Percentiles rank a stretch among this genome's conserved stretches.
phyloP scores from a whole-genome alignment of 2,329 filamentous ascomycete species.

The Pestalotiopsis sp. region DNA sequence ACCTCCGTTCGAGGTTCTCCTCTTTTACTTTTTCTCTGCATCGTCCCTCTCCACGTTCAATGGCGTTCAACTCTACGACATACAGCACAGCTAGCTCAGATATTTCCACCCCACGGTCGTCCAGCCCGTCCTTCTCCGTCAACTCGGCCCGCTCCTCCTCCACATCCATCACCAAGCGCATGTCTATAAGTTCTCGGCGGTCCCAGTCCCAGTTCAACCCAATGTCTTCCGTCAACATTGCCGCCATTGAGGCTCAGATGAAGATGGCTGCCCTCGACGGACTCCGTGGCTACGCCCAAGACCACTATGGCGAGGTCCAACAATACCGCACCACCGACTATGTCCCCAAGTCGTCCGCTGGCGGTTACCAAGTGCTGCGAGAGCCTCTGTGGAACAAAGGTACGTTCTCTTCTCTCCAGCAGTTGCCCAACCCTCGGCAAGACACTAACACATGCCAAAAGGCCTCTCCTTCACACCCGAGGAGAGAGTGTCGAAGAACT shows the following conservation, averaged over 20 bases:
- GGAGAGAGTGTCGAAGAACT: slow-evolving; percentile 65
- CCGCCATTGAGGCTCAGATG: slow-evolving; percentile 61
- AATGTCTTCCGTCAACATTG: slow-evolving; percentile 58
- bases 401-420: slow-evolving; percentile 34
- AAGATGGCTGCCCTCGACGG: slow-evolving; percentile 63
- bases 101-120: slow-evolving; percentile 57
- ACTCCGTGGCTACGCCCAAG: slow-evolving; percentile 61
- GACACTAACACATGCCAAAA: slow-evolving; percentile 29
- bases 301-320: slow-evolving; percentile 57
- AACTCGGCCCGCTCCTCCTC: slow-evolving; percentile 50
- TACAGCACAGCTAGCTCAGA: slow-evolving; percentile 52
- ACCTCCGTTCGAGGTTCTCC: slow-evolving; percentile 6
- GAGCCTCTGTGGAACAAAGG: slow-evolving; percentile 70
- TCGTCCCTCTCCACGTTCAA: slow-evolving; percentile 33
- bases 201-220: slow-evolving; percentile 57
- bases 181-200: slow-evolving; percentile 51
- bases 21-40: slow-evolving; percentile 25
- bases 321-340: slow-evolving; percentile 59
- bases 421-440: slow-evolving; percentile 4
- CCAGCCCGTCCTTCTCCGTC: slow-evolving; percentile 52
- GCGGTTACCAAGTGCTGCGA: slow-evolving; percentile 62
- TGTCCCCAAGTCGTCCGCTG: slow-evolving; percentile 51
- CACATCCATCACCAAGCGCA: slow-evolving; percentile 54
- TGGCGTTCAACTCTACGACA: slow-evolving; percentile 45
- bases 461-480: slow-evolving; percentile 67